Conservation (phyloP, 257 asterid species). For the Nicotiana obtusifolia region DNA sequence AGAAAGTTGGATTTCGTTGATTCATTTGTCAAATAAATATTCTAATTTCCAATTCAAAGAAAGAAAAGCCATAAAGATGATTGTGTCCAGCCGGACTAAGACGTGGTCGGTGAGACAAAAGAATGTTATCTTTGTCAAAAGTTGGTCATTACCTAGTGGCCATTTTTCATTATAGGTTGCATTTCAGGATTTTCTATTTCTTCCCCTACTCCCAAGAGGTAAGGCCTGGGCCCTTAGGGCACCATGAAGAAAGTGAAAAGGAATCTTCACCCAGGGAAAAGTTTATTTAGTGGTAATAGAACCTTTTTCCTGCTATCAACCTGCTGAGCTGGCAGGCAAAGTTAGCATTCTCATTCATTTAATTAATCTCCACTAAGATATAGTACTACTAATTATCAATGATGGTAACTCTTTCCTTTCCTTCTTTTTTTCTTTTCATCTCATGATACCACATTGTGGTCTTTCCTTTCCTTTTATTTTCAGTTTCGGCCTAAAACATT, state of each 20-base stretch:
- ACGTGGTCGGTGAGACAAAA: slow-evolving; percentile 41
- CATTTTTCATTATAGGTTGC: slow-evolving; percentile 8
- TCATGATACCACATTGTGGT: too few relatives aligned
- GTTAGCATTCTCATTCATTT: background rate
- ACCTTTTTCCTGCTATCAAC: background rate
- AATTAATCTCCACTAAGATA: background rate
- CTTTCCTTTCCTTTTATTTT: background rate
- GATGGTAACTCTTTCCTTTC: background rate
- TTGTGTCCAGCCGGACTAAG: background rate
- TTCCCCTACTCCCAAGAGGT: slow-evolving; percentile 20
- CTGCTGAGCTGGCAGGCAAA: background rate
- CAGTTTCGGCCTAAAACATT: background rate
- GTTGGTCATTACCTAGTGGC: slow-evolving; percentile 17
- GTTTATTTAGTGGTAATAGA: background rate
- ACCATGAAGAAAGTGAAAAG: background rate
- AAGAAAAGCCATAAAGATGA: background rate
- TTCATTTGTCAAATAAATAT: background rate
- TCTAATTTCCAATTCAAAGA: background rate
- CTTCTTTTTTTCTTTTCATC: too few relatives aligned
- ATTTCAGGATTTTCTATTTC: background rate
- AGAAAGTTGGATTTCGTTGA: background rate
- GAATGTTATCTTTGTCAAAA: slow-evolving; percentile 43
- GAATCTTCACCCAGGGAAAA: slow-evolving; percentile 1
- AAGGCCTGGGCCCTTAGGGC: background rate
- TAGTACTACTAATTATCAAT: background rate